Conservation (phyloP, 1,284 basidiomycete species). For the Somion occarium region DNA sequence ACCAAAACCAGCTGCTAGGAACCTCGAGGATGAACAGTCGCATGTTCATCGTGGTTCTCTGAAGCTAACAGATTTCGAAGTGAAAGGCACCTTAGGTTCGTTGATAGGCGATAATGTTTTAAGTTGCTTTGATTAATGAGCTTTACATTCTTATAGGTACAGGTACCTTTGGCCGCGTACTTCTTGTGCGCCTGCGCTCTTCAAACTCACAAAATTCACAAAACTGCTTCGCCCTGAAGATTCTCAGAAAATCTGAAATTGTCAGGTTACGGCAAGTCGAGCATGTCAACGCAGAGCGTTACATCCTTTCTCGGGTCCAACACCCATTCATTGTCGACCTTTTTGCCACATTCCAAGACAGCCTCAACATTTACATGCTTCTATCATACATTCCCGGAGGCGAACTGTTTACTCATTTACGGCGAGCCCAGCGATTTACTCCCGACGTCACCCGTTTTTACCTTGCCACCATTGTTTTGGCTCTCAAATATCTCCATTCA, state of each 20-base stretch:
- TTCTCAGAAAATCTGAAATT: slow-evolving; percentile 89
- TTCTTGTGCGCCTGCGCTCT: slow-evolving; percentile 70
- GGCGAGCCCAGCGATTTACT: slow-evolving; percentile 91
- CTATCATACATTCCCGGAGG: slow-evolving; percentile 98
- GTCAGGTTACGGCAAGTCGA: slow-evolving; percentile 96
- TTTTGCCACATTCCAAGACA: slow-evolving; percentile 96
- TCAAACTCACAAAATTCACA: slow-evolving; percentile 39
- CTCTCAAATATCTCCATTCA: slow-evolving; percentile 94
- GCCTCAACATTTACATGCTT: slow-evolving; percentile 96
- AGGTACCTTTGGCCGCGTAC: slow-evolving; percentile 90
- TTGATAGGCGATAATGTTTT: slow-evolving; percentile 7
- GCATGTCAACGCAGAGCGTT: slow-evolving; percentile 96
- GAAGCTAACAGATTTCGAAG: slow-evolving; percentile 74
- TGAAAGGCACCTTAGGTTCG: slow-evolving; percentile 72
- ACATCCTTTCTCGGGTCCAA: slow-evolving; percentile 84
- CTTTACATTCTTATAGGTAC: slow-evolving; percentile 56
- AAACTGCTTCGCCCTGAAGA: slow-evolving; percentile 88
- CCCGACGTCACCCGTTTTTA: slow-evolving; percentile 99
- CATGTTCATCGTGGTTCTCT: slow-evolving; percentile 56
- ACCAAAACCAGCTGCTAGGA: slow-evolving; percentile 43
- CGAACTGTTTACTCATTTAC: slow-evolving; percentile 92
- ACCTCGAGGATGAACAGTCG: slow-evolving; percentile 65
- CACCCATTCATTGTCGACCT: slow-evolving; percentile 84
- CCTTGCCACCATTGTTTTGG: slow-evolving; percentile 93
- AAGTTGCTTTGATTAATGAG: slow-evolving; percentile 6